phyloP scores from a whole-genome alignment of 768 basidiomycete species.

The Clitopilus hobsonii region DNA sequence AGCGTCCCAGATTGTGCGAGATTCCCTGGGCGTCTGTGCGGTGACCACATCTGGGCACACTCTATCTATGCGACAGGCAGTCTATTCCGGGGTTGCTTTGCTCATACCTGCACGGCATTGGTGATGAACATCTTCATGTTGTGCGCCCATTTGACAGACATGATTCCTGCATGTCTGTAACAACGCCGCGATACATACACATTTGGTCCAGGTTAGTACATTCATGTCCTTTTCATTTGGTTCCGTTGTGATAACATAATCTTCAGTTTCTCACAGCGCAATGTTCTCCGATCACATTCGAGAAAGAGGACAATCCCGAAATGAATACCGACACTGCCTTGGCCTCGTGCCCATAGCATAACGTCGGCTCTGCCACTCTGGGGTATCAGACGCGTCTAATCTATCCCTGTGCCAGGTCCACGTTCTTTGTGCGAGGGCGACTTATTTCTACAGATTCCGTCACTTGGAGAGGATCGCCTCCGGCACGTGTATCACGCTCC shows the following conservation, averaged over 20 bases:
- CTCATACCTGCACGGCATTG: too few relatives aligned
- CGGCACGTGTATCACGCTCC: slow-evolving; percentile 1
- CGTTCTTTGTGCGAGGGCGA: background rate
- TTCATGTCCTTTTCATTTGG: background rate
- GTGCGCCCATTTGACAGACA: too few relatives aligned
- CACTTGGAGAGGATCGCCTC: background rate
- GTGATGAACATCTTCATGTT: too few relatives aligned
- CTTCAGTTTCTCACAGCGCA: background rate
- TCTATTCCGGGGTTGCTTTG: too few relatives aligned
- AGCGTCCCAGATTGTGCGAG: too few relatives aligned
- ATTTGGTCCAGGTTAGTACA: background rate
- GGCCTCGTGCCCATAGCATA: background rate
- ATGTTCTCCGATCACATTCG: background rate
- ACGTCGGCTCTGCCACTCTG: background rate
- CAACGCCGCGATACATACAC: background rate
- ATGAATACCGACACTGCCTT: slow-evolving; percentile 1
- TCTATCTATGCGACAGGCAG: too few relatives aligned
- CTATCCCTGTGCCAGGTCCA: background rate
- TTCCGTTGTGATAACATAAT: background rate
- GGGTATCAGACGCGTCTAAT: background rate
- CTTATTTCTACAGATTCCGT: background rate
- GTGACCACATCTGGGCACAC: too few relatives aligned
- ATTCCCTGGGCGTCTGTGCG: too few relatives aligned
- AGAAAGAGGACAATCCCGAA: background rate
- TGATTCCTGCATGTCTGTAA: too few relatives aligned